Evolutionary conservation across 306 rosid genomes (phyloP), one percentile per base, ranked within the genome.

Genomic region (Potentilla sterilis): DNA sequence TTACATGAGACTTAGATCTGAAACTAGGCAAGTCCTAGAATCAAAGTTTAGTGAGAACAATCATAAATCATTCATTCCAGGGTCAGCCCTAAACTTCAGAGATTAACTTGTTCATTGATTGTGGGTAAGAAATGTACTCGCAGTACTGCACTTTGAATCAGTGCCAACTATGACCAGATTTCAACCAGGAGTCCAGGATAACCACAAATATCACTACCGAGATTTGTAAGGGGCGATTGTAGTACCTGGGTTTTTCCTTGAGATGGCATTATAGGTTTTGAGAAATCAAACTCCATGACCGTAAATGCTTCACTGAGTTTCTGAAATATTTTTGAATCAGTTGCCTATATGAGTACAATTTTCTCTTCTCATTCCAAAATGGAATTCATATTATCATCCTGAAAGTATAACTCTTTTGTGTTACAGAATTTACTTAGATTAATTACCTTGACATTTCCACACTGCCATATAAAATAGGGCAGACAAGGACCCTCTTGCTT

Each of bases 281-380:
- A 83, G 86, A 79, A 94, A 86, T 92, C 98, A 77, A 94, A 94
- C 87, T 90, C 97, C 96, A 92, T 87, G 65, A 92, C 48, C 47
- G 85, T 82, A 84, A 82, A 84, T 77, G 78, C 79, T 82, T 85
- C 90, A 80, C 97, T 89, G 73, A 94, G 96, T 81, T 87, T 88
- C 98, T 94, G 95, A 79, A 83, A 85, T 21, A 51, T 76, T 76
- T 70, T 80, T 13, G 38, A 74, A 32, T 9, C 42, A 74, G 49
- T 37, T 2, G 12, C 63, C 69, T 66, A 63, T 52, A 38, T 73
- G 67, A 69, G 51, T 9, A 40, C 32, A 59, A 40, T 59, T 54
- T 35, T 63, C 16, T 78, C 52, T 35, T 52, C 11, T 78, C 42
- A 82, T 55, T 68, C 34, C 58, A 55, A 38, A 71, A 76, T 0